Evolutionary conservation across 2,329 filamentous ascomycete species (phyloP).

Genomic region (Trichoderma gracile): DNA sequence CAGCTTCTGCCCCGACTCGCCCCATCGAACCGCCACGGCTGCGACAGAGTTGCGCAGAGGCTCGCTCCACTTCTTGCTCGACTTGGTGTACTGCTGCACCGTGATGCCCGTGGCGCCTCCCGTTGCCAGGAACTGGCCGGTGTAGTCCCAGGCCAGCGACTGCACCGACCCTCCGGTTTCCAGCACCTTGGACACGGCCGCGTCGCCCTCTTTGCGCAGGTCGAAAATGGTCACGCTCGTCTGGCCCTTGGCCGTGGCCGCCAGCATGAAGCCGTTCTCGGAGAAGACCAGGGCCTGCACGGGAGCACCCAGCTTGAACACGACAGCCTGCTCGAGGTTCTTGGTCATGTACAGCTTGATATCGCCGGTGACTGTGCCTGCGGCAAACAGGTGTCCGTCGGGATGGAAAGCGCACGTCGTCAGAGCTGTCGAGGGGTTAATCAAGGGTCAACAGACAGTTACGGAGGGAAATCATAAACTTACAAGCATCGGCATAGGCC

Average conservation of each 20-base stretch:
- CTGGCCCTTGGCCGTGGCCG: conserved; percentile 75
- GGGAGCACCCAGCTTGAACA: conserved; percentile 68
- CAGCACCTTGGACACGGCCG: conserved; percentile 77
- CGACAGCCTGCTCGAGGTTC: conserved; percentile 72
- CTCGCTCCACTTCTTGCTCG: conserved; percentile 85
- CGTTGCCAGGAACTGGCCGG: conserved; percentile 85
- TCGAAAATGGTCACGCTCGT: conserved; percentile 86
- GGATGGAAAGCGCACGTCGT: conserved; percentile 87
- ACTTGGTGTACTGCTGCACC: conserved; percentile 87
- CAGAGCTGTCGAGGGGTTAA: conserved; percentile 55
- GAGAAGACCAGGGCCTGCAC: conserved; percentile 82
- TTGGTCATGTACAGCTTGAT: conserved; percentile 90
- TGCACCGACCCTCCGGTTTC: conserved; percentile 79
- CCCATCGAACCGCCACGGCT: conserved; percentile 76
- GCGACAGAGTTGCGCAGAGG: conserved; percentile 74
- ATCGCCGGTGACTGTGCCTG: conserved; percentile 74
- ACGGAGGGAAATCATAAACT: conserved; percentile 39
- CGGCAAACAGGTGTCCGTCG: conserved; percentile 90
- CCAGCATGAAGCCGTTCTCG: conserved; percentile 96
- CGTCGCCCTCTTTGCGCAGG: conserved; percentile 84
- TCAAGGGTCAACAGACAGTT: not conserved
- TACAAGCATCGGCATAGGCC: conserved; percentile 78
- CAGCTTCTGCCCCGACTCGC: conserved; percentile 69
- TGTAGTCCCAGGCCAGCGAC: conserved; percentile 87
- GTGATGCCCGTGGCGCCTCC: conserved; percentile 78